Evolutionary conservation across 1,284 basidiomycete genomes (phyloP).

Genomic region (Heterobasidion occidentale): DNA sequence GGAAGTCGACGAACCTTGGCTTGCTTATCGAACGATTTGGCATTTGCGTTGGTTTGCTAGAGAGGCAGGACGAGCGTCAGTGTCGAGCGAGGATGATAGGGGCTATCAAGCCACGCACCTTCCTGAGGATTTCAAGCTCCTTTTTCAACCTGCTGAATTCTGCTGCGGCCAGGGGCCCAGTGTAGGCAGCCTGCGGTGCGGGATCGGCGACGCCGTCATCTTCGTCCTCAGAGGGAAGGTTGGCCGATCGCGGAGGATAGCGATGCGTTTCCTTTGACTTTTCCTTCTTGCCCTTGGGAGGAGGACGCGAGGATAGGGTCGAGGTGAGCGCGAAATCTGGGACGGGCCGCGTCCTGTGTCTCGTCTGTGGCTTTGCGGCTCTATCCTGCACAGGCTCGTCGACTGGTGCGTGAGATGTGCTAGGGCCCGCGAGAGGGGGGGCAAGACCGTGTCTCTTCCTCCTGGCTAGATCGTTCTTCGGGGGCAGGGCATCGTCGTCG

Average conservation of each 20-base stretch:
- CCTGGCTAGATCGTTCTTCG: neutral
- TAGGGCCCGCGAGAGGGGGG: neutral
- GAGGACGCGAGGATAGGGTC: neutral
- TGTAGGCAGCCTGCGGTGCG: constrained; percentile 10
- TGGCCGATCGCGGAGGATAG: neutral
- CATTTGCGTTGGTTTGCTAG: constrained; percentile 35
- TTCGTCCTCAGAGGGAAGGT: constrained; percentile 8
- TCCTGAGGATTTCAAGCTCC: constrained; percentile 37
- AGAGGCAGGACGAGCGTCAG: constrained; percentile 20
- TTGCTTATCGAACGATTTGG: constrained; percentile 48
- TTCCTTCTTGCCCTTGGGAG: constrained; percentile 1
- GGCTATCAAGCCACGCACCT: constrained; percentile 30
- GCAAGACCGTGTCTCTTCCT: neutral
- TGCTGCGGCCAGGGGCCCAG: constrained; percentile 28
- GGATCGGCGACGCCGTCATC: neutral
- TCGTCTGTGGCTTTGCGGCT: neutral
- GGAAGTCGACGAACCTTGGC: constrained; percentile 34
- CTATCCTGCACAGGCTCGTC: neutral
- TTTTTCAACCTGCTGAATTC: constrained; percentile 33
- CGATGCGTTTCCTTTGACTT: constrained; percentile 3
- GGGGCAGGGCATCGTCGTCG: neutral
- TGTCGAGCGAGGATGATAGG: neutral
- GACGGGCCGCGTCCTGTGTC: neutral
- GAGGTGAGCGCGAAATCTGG: neutral
- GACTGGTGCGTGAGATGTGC: neutral